A percentile compares a stretch with the other conserved stretches of the same genome.
Conservation (phyloP, 495 filamentous ascomycete species). For the Neurospora sp. region DNA sequence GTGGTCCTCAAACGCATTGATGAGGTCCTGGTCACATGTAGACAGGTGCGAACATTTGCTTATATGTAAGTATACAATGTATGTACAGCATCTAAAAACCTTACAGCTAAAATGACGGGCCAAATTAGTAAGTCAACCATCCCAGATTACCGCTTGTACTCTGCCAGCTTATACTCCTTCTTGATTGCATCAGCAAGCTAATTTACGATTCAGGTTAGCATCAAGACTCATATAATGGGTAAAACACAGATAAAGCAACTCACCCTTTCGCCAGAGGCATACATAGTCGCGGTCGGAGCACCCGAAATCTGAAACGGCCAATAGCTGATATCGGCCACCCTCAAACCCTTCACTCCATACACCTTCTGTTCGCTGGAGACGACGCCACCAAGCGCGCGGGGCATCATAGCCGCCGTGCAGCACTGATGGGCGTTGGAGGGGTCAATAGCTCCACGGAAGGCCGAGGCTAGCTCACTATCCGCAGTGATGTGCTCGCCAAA, state of each 20-base stretch:
- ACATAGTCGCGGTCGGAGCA: constrained; percentile 38
- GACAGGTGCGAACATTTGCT: not conserved
- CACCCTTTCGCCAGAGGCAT: constrained; percentile 43
- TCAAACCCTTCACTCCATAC: constrained; percentile 36
- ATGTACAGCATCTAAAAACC: not conserved
- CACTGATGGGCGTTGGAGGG: constrained; percentile 24
- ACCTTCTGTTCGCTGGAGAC: constrained; percentile 39
- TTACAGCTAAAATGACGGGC: not conserved
- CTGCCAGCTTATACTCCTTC: constrained; percentile 14
- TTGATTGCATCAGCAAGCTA: constrained; percentile 22
- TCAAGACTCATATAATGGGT: not conserved
- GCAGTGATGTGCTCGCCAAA: constrained; percentile 15
- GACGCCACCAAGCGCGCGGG: constrained; percentile 29
- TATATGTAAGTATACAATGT: not conserved
- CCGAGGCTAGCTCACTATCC: constrained; percentile 16
- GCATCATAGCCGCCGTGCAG: constrained; percentile 41
- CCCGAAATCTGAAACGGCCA: constrained; percentile 33
- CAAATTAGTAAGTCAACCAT: not conserved
- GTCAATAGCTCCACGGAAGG: constrained; percentile 22
- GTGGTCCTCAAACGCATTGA: not conserved
- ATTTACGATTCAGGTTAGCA: not conserved
- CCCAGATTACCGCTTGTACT: not conserved
- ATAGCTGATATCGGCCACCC: constrained; percentile 26
- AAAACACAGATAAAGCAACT: not conserved
- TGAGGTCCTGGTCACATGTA: not conserved